These are phyloP conservation scores for Monosporascus ibericus DNA, from an alignment of 2,329 filamentous ascomycete genomes.

Conservation along the genomic window DNA sequence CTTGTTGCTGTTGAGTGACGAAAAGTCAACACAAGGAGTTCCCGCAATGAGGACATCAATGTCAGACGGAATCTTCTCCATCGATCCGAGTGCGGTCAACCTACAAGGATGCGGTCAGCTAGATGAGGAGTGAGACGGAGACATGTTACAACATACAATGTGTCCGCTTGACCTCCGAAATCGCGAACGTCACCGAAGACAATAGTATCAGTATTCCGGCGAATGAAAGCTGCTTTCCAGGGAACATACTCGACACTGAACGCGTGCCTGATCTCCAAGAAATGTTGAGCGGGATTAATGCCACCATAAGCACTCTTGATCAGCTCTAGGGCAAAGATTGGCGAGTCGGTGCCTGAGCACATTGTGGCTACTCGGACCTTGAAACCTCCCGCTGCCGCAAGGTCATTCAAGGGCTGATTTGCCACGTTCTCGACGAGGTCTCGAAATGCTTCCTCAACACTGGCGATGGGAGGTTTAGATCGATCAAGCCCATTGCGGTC, in stretches of 20 bases:
- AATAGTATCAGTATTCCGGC: constrained; percentile 48
- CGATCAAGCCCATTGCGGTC: constrained; percentile 6
- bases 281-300: constrained; percentile 18
- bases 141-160: constrained; percentile 37
- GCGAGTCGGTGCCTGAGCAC: constrained; percentile 74
- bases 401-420: constrained; percentile 12
- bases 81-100: constrained; percentile 61
- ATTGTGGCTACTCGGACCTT: constrained; percentile 56
- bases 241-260: constrained; percentile 60
- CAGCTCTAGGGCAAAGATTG: constrained; percentile 58
- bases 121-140: constrained; percentile 5
- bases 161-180: constrained; percentile 31
- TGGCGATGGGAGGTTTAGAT: constrained; percentile 17
- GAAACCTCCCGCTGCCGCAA: constrained; percentile 21
- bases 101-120: constrained; percentile 28
- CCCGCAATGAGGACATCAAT: constrained; percentile 65
- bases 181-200: constrained; percentile 57
- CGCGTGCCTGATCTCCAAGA: constrained; percentile 44
- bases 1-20: constrained; percentile 49
- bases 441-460: constrained; percentile 21
- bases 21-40: constrained; percentile 73
- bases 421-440: constrained; percentile 17
- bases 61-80: constrained; percentile 46
- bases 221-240: constrained; percentile 59
- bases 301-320: constrained; percentile 39